Conservation (phyloP, 2,329 filamentous ascomycete species). For the Penicillium italicum region DNA sequence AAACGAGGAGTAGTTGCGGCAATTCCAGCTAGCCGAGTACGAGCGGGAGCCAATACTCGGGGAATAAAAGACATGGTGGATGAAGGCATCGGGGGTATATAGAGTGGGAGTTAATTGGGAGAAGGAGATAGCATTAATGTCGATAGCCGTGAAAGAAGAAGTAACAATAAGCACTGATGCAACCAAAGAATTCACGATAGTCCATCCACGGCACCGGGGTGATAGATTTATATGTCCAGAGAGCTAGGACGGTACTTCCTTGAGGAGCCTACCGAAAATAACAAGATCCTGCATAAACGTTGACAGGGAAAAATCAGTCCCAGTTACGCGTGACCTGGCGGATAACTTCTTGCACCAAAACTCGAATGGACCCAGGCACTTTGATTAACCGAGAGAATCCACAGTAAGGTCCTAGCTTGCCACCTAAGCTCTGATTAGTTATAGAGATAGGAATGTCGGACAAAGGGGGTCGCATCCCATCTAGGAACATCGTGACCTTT, state of each 20-base stretch:
- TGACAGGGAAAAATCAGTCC: slow-evolving; percentile 9
- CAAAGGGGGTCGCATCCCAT: slow-evolving; percentile 2
- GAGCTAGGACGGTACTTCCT: slow-evolving; percentile 15
- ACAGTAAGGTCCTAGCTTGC: slow-evolving; percentile 22
- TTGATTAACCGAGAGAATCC: slow-evolving; percentile 20
- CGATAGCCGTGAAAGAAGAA: background rate
- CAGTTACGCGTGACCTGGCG: slow-evolving; percentile 23
- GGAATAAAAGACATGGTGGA: slow-evolving; percentile 15
- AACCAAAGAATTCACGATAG: background rate
- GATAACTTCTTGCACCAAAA: slow-evolving; percentile 27
- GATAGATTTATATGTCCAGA: slow-evolving; percentile 23
- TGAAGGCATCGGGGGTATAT: background rate
- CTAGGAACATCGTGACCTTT: slow-evolving; percentile 2
- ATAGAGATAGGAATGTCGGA: too few species aligned
- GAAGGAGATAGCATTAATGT: background rate
- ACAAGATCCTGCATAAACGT: slow-evolving; percentile 4
- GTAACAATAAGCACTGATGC: background rate
- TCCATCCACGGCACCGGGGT: slow-evolving; percentile 1
- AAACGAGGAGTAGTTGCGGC: slow-evolving; percentile 2
- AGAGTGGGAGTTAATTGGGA: background rate
- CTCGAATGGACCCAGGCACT: slow-evolving; percentile 23
- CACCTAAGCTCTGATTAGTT: too few species aligned
- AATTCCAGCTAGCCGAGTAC: slow-evolving; percentile 11
- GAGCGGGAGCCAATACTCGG: slow-evolving; percentile 9
- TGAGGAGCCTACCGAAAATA: slow-evolving; percentile 17